Evolutionary conservation across 1,139 yeast genomes (phyloP).

Genomic region (Kodamaea derodonti): DNA sequence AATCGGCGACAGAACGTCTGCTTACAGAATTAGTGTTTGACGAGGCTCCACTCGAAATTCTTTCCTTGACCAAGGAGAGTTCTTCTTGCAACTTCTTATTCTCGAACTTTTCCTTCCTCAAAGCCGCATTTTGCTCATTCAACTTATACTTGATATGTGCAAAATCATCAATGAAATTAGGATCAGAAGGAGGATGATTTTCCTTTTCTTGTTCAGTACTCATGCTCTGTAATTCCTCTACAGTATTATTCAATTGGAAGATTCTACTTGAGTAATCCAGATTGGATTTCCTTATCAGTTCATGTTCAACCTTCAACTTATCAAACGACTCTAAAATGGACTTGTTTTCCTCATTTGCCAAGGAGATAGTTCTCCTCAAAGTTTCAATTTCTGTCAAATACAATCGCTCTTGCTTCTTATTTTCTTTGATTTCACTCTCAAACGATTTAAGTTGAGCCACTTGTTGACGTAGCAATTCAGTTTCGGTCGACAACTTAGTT

Average conservation of each 20-base stretch:
- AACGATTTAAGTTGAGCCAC: constrained; percentile 9
- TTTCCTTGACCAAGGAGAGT: constrained; percentile 49
- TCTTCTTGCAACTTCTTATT: constrained; percentile 56
- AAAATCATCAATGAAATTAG: constrained; percentile 40
- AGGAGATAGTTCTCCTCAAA: constrained; percentile 7
- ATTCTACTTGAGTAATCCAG: constrained; percentile 26
- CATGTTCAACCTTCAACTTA: constrained; percentile 36
- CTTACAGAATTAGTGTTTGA: constrained; percentile 21
- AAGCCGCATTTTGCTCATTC: constrained; percentile 48
- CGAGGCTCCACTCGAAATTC: constrained; percentile 16
- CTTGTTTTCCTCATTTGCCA: constrained; percentile 13
- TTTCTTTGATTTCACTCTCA: constrained; percentile 8
- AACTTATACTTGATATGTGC: constrained; percentile 49
- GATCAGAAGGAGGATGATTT: constrained; percentile 39
- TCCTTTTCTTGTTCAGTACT: constrained; percentile 24
- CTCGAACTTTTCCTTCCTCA: constrained; percentile 52
- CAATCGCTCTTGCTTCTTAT: constrained; percentile 6
- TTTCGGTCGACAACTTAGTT: constrained; percentile 7
- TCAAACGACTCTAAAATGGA: constrained; percentile 14
- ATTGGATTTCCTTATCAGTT: constrained; percentile 21
- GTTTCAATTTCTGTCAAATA: constrained; percentile 9
- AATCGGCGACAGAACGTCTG: constrained; percentile 28
- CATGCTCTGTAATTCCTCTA: background rate
- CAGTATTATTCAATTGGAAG: constrained; percentile 3
- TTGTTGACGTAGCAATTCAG: constrained; percentile 8